Evolutionary conservation across 345 rosid genomes (phyloP), one percentile per base, ranked within the genome.

Genomic region (Sisymbrium altissimum): DNA sequence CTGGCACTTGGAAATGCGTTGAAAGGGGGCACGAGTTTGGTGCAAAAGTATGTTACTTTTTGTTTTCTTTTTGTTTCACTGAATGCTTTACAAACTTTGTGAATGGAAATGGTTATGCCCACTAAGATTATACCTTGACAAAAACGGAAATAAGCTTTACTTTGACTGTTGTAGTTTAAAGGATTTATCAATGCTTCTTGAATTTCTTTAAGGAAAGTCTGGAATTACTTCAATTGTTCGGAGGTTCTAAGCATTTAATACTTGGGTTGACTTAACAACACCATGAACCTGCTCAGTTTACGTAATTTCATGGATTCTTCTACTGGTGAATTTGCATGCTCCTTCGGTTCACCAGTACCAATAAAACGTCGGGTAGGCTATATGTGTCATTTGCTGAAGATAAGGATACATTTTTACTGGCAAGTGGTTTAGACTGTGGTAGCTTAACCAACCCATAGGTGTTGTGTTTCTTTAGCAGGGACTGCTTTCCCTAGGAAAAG

Each of bases 1-100:
- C 87, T 86, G 63, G 97, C 92, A 64, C 63, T 92, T 18, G 99
- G 98, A 64, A 85, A 58, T 85, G 99, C 97, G 54, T 85, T 79
- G 82, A 89, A 76, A 79, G 98, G 97, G 69, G 84, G 97, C 59
- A 66, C 92, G 46, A 54, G 71, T 79, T 77, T 94, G 38, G 96
- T 94, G 73, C 91, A 91, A 65, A 91, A 85, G 98, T 91, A 89
- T 73, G 95, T 72, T 73, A 46, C 19, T 46, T 18, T 66, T 35
- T 43, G 9, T 40, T 48, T 38, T 9, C 4, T 44, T 52, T 56
- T 11, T 53, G 17, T 54, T 50, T 32, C 35, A 29, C n/a, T 18
- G 53, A 46, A 43, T 33, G 53, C 63, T 45, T 64, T 18, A 9
- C 14, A 39, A 55, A 49, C 25, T 59, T n/a, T 59, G 10, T 33